Conservation (phyloP, 768 basidiomycete species). For the Pulveroboletus sp. region DNA sequence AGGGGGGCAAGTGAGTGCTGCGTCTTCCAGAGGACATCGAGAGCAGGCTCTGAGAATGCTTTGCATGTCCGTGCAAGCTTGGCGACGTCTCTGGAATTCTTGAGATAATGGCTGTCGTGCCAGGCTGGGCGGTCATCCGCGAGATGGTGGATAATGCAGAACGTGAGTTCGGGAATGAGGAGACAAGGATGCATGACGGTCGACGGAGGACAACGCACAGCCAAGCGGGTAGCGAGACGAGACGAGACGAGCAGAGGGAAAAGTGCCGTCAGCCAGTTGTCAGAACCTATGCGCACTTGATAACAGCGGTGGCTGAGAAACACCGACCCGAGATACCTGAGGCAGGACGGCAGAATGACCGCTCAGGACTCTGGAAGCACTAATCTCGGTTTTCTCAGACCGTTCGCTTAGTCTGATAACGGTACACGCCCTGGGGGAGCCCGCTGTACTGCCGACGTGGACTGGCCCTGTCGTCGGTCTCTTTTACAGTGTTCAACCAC, state of each 20-base stretch:
- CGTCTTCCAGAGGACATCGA: slow-evolving; percentile 29
- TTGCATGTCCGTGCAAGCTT: slow-evolving; percentile 29
- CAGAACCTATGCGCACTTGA: neutral
- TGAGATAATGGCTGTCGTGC: slow-evolving; percentile 16
- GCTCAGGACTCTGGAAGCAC: neutral
- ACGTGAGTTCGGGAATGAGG: slow-evolving; percentile 24
- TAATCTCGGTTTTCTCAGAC: slow-evolving; percentile 15
- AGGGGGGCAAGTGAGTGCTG: slow-evolving; percentile 29
- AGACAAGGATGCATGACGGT: slow-evolving; percentile 27
- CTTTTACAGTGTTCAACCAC: neutral
- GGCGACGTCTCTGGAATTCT: slow-evolving; percentile 22
- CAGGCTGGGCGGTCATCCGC: slow-evolving; percentile 17
- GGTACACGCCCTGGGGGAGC: neutral
- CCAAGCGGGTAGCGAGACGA: neutral
- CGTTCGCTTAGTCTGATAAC: slow-evolving; percentile 5
- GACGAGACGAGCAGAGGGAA: neutral
- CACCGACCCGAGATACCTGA: neutral
- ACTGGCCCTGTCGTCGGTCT: neutral
- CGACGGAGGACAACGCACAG: neutral
- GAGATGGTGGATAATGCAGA: slow-evolving; percentile 23
- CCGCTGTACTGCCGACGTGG: neutral
- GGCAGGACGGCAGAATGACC: neutral
- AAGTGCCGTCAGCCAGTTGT: neutral
- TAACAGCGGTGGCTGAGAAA: slow-evolving; percentile 1
- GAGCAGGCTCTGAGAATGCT: slow-evolving; percentile 23